A percentile compares a stretch with the other conserved stretches of the same genome.
These are phyloP conservation scores for Colletotrichum simmondsii DNA, from an alignment of 2,329 filamentous ascomycete genomes.

Conservation along the genomic window DNA sequence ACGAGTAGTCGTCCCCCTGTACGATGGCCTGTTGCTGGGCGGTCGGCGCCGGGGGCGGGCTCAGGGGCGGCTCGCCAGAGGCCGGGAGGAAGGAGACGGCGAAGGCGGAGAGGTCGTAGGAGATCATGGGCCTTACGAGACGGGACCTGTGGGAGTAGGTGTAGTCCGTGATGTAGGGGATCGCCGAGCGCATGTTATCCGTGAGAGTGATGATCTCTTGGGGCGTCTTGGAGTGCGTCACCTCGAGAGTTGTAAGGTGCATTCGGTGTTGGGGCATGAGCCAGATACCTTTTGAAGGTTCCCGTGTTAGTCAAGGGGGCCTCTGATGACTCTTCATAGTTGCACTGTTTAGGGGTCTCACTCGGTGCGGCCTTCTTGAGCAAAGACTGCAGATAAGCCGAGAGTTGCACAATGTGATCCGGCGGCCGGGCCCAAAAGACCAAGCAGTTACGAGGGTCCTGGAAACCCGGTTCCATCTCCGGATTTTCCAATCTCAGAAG, in stretches of 20 bases:
- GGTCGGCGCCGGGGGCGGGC: conserved; percentile 52
- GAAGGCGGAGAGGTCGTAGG: conserved; percentile 86
- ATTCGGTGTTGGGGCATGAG: conserved; percentile 82
- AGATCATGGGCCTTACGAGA: conserved; percentile 84
- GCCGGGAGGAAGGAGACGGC: conserved; percentile 90
- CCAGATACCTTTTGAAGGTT: conserved; percentile 74
- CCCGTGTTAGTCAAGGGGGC: not conserved
- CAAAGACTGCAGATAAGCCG: conserved; percentile 74
- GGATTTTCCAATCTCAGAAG: conserved; percentile 76
- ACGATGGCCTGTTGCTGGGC: conserved; percentile 47
- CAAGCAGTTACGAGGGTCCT: conserved; percentile 83
- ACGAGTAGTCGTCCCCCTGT: conserved; percentile 78
- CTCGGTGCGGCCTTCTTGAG: conserved; percentile 74
- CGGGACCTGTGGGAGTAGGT: conserved; percentile 75
- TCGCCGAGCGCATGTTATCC: conserved; percentile 62
- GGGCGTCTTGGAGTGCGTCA: conserved; percentile 81
- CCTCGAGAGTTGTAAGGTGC: conserved; percentile 87
- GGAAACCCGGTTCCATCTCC: conserved; percentile 73
- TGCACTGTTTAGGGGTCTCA: conserved; percentile 54
- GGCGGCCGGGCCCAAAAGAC: conserved; percentile 92
- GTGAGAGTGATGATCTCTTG: conserved; percentile 75
- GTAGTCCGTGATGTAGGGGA: conserved; percentile 72
- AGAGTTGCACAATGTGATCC: conserved; percentile 73
- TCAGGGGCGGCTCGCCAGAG: conserved; percentile 64
- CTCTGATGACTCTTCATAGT: not conserved